Conservation (phyloP, 2,329 filamentous ascomycete genomes). For the Fusarium bactridioides region DNA sequence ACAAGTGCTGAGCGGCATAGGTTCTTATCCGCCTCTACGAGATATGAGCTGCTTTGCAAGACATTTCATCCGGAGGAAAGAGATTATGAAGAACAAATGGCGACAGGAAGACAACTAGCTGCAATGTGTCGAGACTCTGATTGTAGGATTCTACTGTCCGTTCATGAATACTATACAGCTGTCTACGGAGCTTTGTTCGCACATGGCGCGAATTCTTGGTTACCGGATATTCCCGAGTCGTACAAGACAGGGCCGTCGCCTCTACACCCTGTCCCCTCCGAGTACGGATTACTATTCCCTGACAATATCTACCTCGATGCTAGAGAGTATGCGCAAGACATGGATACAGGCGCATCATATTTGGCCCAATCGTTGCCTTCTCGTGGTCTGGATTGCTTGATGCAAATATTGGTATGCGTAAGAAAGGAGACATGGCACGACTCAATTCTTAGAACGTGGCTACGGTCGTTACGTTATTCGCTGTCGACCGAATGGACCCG, state of each 20-base stretch:
- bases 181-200: neutral
- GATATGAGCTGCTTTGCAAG: constrained; percentile 9
- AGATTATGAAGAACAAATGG: neutral
- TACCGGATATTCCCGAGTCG: neutral
- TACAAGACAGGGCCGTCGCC: neutral
- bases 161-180: neutral
- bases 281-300: neutral
- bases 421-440: neutral
- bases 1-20: neutral
- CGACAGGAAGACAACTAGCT: neutral
- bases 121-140: neutral
- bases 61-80: neutral
- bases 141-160: neutral
- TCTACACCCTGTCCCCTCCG: neutral
- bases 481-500: neutral
- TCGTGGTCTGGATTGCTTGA: neutral
- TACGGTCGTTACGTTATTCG: neutral
- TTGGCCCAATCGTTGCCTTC: neutral
- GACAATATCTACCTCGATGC: neutral
- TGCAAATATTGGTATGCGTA: neutral
- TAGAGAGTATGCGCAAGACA: neutral
- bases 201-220: neutral
- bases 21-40: neutral
- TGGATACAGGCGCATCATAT: neutral
- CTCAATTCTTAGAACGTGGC: neutral